Evolutionary conservation across 148 eudicot species (phyloP).

Genomic region (Rhododendron mucronatum): DNA sequence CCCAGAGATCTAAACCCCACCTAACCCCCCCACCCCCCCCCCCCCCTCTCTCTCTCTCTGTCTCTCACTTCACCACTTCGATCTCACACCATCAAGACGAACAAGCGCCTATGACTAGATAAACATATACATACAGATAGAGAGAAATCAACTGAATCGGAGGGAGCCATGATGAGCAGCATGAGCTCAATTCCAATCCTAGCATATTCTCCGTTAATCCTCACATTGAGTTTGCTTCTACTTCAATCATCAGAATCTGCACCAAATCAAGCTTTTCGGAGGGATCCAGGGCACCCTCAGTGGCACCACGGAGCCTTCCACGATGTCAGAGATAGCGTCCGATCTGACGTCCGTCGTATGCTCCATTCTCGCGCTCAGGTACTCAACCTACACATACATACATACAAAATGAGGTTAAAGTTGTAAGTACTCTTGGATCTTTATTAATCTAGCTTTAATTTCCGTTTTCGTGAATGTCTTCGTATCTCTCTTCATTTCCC

Average conservation of each 20-base stretch:
- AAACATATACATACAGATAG: background rate
- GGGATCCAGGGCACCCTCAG: slow-evolving; percentile 89
- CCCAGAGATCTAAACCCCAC: background rate
- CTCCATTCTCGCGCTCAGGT: slow-evolving; percentile 98
- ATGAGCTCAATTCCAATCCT: background rate
- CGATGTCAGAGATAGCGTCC: slow-evolving; percentile 66
- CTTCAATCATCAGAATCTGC: slow-evolving; percentile 28
- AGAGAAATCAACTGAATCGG: background rate
- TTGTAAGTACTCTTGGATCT: too few species aligned
- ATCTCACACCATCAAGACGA: background rate
- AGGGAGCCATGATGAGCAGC: background rate
- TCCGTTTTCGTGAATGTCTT: too few species aligned
- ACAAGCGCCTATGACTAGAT: background rate
- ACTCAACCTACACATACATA: background rate
- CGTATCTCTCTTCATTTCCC: too few species aligned
- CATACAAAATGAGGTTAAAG: background rate
- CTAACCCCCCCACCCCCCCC: background rate
- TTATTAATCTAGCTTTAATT: too few species aligned
- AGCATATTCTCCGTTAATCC: background rate
- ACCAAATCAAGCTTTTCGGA: slow-evolving; percentile 57
- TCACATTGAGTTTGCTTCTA: slow-evolving; percentile 4
- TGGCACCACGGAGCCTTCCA: slow-evolving; percentile 98
- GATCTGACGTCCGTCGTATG: slow-evolving; percentile 82
- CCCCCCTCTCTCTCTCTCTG: background rate
- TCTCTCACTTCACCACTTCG: background rate